Percentiles rank a stretch among this genome's conserved stretches.
Evolutionary conservation across 805 yeast species (phyloP).

Genomic region (Nakazawaea wyomingensis): DNA sequence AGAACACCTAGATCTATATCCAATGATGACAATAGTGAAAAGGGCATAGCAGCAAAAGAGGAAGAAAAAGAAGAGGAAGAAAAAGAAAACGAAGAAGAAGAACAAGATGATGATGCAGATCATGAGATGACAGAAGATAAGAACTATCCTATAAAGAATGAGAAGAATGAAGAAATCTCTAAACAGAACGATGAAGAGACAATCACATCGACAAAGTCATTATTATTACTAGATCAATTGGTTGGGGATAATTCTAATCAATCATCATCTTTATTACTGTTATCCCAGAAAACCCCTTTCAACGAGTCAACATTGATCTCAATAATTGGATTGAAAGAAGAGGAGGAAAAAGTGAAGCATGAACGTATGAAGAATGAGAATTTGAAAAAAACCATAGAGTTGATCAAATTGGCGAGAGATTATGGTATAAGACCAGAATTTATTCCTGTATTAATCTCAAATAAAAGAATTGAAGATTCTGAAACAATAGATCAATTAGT

Average conservation of each 20-base stretch:
- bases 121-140: neutral
- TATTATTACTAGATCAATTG: slow-evolving; percentile 1
- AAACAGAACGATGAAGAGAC: too few species aligned
- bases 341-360: slow-evolving; percentile 38
- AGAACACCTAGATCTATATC: too few species aligned
- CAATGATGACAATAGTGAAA: too few species aligned
- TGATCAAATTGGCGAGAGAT: slow-evolving; percentile 26
- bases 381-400: slow-evolving; percentile 29
- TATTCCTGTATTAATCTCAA: slow-evolving; percentile 21
- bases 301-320: slow-evolving; percentile 31
- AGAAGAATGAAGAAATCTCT: too few species aligned
- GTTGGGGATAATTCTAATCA: too few species aligned
- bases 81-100: too few species aligned
- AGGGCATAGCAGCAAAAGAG: too few species aligned
- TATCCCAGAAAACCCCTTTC: slow-evolving; percentile 26
- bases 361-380: slow-evolving; percentile 30
- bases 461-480: slow-evolving; percentile 15
- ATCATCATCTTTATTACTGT: too few species aligned
- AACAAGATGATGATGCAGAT: neutral
- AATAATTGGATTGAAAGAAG: slow-evolving; percentile 31
- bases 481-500: slow-evolving; percentile 14
- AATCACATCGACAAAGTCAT: too few species aligned
- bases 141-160: too few species aligned
- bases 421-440: slow-evolving; percentile 20
- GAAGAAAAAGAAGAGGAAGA: too few species aligned